These are phyloP conservation scores for Coniochaeta sp. DNA, from an alignment of 2,329 filamentous ascomycete species.

Conservation along the genomic window DNA sequence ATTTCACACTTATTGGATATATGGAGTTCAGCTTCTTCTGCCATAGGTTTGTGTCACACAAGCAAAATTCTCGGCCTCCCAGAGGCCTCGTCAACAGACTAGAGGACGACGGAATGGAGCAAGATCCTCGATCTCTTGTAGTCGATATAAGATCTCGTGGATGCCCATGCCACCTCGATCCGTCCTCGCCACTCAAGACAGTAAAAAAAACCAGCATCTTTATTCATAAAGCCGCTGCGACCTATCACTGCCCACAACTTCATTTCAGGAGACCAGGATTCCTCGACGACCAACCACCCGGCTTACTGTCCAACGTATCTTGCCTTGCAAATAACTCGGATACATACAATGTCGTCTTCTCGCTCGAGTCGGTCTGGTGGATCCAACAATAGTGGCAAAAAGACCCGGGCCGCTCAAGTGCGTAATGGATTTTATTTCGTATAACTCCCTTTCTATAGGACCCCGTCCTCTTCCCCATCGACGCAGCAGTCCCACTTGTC, in stretches of 20 bases:
- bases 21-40: neutral
- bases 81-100: neutral
- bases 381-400: slow-evolving; percentile 15
- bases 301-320: neutral
- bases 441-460: slow-evolving; percentile 6
- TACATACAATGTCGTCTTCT: slow-evolving; percentile 19
- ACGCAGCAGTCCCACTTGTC: no score
- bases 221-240: neutral
- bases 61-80: neutral
- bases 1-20: neutral
- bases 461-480: neutral
- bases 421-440: slow-evolving; percentile 21
- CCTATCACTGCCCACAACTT: neutral
- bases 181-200: no score
- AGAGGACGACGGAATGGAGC: neutral
- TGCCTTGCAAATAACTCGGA: neutral
- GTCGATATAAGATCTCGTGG: neutral
- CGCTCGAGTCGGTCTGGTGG: slow-evolving; percentile 15
- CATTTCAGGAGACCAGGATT: neutral
- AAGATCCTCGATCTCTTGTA: neutral
- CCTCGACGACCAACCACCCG: neutral
- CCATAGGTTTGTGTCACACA: neutral
- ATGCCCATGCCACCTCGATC: neutral
- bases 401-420: slow-evolving; percentile 19
- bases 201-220: neutral